Conservation (phyloP, 768 basidiomycete species). For the Podaxis sp. region DNA sequence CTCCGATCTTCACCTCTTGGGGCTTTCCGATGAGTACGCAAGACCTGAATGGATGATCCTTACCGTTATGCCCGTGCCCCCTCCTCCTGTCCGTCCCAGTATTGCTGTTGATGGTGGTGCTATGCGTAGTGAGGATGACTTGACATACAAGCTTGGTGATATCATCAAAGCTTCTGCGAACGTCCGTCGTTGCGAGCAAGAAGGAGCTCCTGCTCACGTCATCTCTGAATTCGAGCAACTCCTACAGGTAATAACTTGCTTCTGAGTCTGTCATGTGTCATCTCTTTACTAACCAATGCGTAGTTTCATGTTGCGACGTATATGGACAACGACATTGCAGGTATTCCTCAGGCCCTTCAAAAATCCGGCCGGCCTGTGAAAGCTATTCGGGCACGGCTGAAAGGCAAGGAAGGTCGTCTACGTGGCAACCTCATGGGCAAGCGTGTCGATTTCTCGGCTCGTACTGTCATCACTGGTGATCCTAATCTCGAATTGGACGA, state of each 20-base stretch:
- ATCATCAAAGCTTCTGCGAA: constrained; percentile 95
- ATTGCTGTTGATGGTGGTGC: constrained; percentile 96
- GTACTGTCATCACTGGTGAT: constrained; percentile 99
- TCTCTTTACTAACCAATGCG: constrained; percentile 12
- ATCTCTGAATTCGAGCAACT: constrained; percentile 95
- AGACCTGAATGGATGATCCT: constrained; percentile 99
- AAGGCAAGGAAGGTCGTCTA: constrained; percentile 98
- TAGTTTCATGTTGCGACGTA: constrained; percentile 99
- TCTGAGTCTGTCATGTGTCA: background rate
- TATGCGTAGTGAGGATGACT: constrained; percentile 96
- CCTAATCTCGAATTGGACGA: constrained; percentile 96
- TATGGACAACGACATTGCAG: constrained; percentile 99
- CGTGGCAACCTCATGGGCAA: constrained; percentile 99
- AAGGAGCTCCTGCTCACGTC: constrained; percentile 95
- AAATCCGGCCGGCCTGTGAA: constrained; percentile 98
- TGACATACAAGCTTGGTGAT: constrained; percentile 97
- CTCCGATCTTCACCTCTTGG: constrained; percentile 82
- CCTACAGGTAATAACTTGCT: constrained; percentile 68
- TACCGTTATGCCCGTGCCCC: constrained; percentile 96
- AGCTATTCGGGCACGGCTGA: constrained; percentile 95
- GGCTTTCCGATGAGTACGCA: constrained; percentile 93
- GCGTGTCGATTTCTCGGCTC: constrained; percentile 98
- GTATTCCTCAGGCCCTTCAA: constrained; percentile 94
- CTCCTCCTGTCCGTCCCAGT: constrained; percentile 96
- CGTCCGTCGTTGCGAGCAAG: constrained; percentile 89